A percentile compares a stretch with the other conserved stretches of the same genome.
phyloP scores from a whole-genome alignment of 129 eudicot species.

The Gnaphalium uliginosum region DNA sequence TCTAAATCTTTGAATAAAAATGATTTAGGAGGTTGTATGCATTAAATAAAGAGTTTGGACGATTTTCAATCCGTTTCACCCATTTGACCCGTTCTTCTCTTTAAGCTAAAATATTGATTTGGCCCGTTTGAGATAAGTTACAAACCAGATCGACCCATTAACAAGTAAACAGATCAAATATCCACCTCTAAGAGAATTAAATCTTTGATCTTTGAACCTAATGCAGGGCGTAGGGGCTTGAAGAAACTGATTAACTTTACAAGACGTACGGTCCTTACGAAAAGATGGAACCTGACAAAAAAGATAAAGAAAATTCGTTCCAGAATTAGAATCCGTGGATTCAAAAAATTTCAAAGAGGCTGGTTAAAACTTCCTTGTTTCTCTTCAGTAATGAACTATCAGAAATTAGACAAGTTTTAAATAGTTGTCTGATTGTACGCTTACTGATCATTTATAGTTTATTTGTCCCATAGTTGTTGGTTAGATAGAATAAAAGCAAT shows the following conservation, averaged over 20 bases:
- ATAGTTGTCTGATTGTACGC: slow-evolving; percentile 5
- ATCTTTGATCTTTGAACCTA: not conserved
- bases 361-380: slow-evolving; percentile 72
- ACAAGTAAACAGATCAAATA: not conserved
- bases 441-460: not conserved
- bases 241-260: slow-evolving; percentile 51
- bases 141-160: not conserved
- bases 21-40: not conserved
- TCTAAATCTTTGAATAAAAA: not conserved
- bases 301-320: slow-evolving; percentile 64
- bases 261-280: slow-evolving; percentile 36
- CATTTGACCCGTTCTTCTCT: not conserved
- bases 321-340: slow-evolving; percentile 60
- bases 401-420: slow-evolving; percentile 46
- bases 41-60: not conserved
- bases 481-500: not conserved
- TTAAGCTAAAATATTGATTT: not conserved
- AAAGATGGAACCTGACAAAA: slow-evolving; percentile 49
- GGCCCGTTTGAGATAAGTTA: not conserved
- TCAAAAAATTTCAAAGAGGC: slow-evolving; percentile 54
- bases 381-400: slow-evolving; percentile 54
- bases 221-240: slow-evolving; percentile 55
- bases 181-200: not conserved
- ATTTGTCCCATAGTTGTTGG: not conserved
- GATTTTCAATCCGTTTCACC: not conserved